Evolutionary conservation across 2,329 filamentous ascomycete genomes (phyloP).

Genomic region (Penicillium sp.): DNA sequence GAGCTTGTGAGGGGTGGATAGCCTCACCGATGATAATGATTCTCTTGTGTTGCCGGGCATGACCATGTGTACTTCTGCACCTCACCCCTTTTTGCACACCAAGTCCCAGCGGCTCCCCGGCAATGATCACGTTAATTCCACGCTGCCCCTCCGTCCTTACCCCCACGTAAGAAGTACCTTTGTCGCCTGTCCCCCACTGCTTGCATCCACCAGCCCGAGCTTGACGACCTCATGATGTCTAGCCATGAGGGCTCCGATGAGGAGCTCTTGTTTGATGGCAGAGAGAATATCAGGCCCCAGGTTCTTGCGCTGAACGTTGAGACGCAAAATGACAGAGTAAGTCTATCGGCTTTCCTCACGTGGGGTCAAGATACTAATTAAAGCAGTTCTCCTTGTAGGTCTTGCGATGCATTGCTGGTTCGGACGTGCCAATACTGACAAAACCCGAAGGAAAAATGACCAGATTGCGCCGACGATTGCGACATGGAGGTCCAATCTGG

Average conservation of each 20-base stretch:
- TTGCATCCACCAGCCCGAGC: constrained; percentile 6
- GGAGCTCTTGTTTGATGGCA: not conserved
- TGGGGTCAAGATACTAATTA: constrained; percentile 16
- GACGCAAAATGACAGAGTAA: constrained; percentile 33
- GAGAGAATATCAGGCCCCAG: constrained; percentile 20
- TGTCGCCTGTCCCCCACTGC: not conserved
- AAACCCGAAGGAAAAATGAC: constrained; percentile 8
- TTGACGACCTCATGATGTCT: constrained; percentile 21
- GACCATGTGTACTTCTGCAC: constrained; percentile 15
- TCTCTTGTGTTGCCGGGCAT: constrained; percentile 9
- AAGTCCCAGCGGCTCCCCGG: constrained; percentile 3
- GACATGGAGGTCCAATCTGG: constrained; percentile 47
- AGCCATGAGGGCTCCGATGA: constrained; percentile 3
- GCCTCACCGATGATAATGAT: constrained; percentile 8
- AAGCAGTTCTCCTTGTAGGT: constrained; percentile 28
- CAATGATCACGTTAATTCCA: constrained; percentile 18
- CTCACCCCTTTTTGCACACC: not conserved
- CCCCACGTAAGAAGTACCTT: constrained; percentile 4
- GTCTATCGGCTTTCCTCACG: constrained; percentile 18
- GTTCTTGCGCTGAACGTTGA: constrained; percentile 34
- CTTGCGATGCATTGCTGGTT: not conserved
- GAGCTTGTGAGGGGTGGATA: not conserved
- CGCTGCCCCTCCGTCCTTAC: not conserved
- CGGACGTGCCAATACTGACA: constrained; percentile 5
- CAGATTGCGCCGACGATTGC: constrained; percentile 31